These are phyloP conservation scores for Tremellales sp. DNA, from an alignment of 1,284 basidiomycete species.

Conservation along the genomic window DNA sequence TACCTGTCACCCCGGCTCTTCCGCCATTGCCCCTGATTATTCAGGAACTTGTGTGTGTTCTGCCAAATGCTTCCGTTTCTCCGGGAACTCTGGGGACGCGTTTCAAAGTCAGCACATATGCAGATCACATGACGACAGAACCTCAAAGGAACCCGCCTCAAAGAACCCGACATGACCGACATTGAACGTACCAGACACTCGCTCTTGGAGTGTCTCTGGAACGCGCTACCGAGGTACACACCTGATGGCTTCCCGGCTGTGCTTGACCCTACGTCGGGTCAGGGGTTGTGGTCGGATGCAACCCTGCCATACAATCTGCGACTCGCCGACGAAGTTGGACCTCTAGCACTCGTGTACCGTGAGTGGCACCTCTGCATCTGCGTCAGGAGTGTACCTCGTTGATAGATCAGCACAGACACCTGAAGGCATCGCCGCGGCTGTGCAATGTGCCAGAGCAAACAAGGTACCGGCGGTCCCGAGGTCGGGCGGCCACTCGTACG, in stretches of 20 bases:
- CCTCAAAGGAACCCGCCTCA: not conserved
- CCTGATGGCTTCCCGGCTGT: not conserved
- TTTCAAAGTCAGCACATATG: not conserved
- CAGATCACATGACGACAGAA: not conserved
- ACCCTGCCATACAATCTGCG: constrained; percentile 10
- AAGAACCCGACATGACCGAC: not conserved
- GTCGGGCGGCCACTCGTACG: constrained; percentile 18
- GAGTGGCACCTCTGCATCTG: not conserved
- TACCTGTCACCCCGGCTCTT: not conserved
- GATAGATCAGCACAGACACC: constrained; percentile 1
- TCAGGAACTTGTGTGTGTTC: no score
- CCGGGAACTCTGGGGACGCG: no score
- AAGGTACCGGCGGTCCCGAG: constrained; percentile 9
- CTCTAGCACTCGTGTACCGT: constrained; percentile 13
- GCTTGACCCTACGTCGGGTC: not conserved
- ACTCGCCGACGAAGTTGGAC: constrained; percentile 1
- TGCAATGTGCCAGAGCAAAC: constrained; percentile 5
- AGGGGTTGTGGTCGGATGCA: not conserved
- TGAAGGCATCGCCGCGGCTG: constrained; percentile 2
- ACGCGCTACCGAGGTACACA: not conserved
- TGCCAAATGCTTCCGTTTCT: no score
- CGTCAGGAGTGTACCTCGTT: not conserved
- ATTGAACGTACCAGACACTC: not conserved
- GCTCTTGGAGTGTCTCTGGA: not conserved
- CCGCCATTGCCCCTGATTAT: not conserved